Base-by-base conservation (phyloP, 2,329 filamentous ascomycete species). In the Trichoderma sp. region DNA sequence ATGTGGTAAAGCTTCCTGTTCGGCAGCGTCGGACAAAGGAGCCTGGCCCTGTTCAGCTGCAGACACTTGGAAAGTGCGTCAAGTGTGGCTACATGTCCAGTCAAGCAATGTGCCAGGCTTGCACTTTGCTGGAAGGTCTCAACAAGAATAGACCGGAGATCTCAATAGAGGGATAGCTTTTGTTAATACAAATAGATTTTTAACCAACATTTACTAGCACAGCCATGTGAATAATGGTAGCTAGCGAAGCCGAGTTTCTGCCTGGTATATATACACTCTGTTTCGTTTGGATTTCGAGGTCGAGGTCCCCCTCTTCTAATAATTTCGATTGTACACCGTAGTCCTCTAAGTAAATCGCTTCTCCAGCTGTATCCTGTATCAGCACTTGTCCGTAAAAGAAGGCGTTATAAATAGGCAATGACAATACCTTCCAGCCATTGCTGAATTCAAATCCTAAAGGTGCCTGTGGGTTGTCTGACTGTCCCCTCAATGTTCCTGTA, bases 21-120 rank as follows among this genome's bases (percentile, higher is more conserved):
- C 78, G 77, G 47, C 74, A 65, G 14, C 74, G 75, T 33, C 74
- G 73, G 59, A 70, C 72, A 69, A 78, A 74, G 72, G 75, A 76
- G 71, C 72, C 73, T 55, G 64, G 77, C 5, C 67, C 78, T 1
- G 77, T 75, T 13, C 81, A 85, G n/a, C 86, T 88, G 75, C 92
- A 95, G 79, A 89, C 90, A 16, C 86, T 97, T 73, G 93, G 95
- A 1, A 90, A 89, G 72, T 99, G 96, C 77, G 88, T 91, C 76
- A 90, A 88, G 64, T 99, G 96, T 75, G 96, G 96, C 16, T 99
- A 98, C 78, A 92, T 99, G 80, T 97, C 96, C 2, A 97, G 94
- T 75, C 96, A 99, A 79, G 87, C 88, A 35, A 88, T 97, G 49
- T 99, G 96, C 81, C 97, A 99, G 80, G 96, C 96, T 0, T 99